Percentiles rank a stretch among this genome's conserved stretches.
Evolutionary conservation across 2,329 filamentous ascomycete genomes (phyloP).

Genomic region (Thielaviopsis musarum): DNA sequence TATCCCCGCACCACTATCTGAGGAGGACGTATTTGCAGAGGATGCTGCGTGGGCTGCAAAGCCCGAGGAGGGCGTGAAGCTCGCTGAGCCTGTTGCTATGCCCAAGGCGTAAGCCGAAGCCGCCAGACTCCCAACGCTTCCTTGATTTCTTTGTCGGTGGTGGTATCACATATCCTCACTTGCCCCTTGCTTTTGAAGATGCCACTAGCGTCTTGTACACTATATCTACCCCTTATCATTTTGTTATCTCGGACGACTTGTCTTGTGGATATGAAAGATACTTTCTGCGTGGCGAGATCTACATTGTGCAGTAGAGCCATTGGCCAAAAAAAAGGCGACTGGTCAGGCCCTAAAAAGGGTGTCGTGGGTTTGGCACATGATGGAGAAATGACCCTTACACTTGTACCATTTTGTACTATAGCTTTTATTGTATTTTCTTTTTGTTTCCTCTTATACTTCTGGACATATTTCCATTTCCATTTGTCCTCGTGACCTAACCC

Average conservation of each 20-base stretch:
- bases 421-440: not conserved
- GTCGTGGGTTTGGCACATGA: not conserved
- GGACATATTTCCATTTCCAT: not conserved
- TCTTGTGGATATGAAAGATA: not conserved
- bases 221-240: not conserved
- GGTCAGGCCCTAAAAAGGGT: not conserved
- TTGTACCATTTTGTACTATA: conserved; percentile 6
- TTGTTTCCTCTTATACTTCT: not conserved
- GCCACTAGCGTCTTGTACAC: not conserved
- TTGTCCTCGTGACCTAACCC: not conserved
- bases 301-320: not conserved
- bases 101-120: conserved; percentile 2
- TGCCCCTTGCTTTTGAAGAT: not conserved
- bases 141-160: not conserved
- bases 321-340: not conserved
- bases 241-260: not conserved
- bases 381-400: not conserved
- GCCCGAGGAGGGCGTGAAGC: conserved; percentile 7
- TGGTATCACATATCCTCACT: not conserved
- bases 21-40: conserved; percentile 21
- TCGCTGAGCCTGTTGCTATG: not conserved
- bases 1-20: conserved; percentile 24
- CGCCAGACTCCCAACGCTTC: not conserved
- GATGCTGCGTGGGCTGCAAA: conserved; percentile 15
- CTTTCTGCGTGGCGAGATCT: not conserved